phyloP scores from a whole-genome alignment of 805 yeast genomes.

The Kluyveromyces lactis region DNA sequence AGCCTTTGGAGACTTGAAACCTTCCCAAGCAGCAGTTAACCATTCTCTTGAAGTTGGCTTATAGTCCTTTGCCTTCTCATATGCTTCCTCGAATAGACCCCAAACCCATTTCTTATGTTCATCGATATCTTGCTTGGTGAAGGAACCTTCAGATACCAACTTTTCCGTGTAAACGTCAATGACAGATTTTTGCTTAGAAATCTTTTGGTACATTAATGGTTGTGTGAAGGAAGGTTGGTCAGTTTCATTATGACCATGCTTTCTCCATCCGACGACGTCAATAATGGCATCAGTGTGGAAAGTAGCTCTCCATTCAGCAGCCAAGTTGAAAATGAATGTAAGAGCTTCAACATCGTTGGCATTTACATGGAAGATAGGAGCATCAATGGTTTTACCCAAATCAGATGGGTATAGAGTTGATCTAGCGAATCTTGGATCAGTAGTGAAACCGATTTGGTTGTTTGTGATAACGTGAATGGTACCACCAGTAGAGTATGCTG shows the following conservation, averaged over 20 bases:
- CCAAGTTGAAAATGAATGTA: constrained; percentile 85
- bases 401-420: constrained; percentile 98
- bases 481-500: constrained; percentile 98
- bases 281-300: constrained; percentile 95
- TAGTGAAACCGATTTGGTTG: constrained; percentile 99
- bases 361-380: constrained; percentile 98
- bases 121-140: constrained; percentile 80
- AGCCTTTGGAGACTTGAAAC: constrained; percentile 95
- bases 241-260: constrained; percentile 98
- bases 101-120: constrained; percentile 99
- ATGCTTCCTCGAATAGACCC: constrained; percentile 86
- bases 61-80: constrained; percentile 80
- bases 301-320: constrained; percentile 97
- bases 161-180: constrained; percentile 77
- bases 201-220: constrained; percentile 91
- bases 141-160: constrained; percentile 78
- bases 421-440: constrained; percentile 96
- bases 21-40: constrained; percentile 99
- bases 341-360: constrained; percentile 96
- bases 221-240: constrained; percentile 99
- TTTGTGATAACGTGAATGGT: constrained; percentile 92
- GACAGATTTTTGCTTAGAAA: constrained; percentile 82
- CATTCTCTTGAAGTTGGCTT: constrained; percentile 90
- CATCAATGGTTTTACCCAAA: constrained; percentile 91
- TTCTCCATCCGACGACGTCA: constrained; percentile 97